phyloP scores from a whole-genome alignment of 305 asterid species.

The Fraxinus ornus region DNA sequence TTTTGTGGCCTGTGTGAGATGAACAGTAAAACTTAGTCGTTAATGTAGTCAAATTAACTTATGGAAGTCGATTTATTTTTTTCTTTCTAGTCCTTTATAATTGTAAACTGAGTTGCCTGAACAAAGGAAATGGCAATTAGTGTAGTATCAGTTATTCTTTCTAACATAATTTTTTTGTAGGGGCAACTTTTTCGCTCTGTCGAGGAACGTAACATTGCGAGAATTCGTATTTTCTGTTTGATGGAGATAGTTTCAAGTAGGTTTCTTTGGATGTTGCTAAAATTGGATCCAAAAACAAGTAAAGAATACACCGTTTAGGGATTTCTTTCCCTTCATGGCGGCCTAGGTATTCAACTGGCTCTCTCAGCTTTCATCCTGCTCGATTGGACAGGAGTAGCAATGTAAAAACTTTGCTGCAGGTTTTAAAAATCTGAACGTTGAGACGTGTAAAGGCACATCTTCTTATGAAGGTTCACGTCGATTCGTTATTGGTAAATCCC shows the following conservation, averaged over 20 bases:
- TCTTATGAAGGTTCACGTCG: too few relatives aligned
- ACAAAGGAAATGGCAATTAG: conserved; percentile 25
- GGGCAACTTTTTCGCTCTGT: conserved; percentile 10
- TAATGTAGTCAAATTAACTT: background rate
- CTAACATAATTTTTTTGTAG: conserved; percentile 23
- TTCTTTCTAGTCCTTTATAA: conserved; percentile 10
- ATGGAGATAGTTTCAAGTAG: background rate
- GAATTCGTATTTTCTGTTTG: background rate
- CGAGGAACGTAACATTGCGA: conserved; percentile 20
- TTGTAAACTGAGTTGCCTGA: conserved; percentile 19
- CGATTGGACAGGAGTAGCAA: too few relatives aligned
- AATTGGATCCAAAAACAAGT: background rate
- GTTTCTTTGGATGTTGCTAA: background rate
- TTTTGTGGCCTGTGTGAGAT: conserved; percentile 18
- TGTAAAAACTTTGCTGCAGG: too few relatives aligned
- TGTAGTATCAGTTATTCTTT: conserved; percentile 25
- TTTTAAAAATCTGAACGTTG: too few relatives aligned
- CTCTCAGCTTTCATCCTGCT: background rate
- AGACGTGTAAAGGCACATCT: too few relatives aligned
- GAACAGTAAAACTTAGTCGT: conserved; percentile 6
- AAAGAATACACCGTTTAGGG: background rate
- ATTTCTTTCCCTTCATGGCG: too few relatives aligned
- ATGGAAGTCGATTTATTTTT: background rate
- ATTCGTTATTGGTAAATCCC: too few relatives aligned
- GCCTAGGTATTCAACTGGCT: background rate